Percentiles rank a stretch among this genome's conserved stretches.
Evolutionary conservation across 257 asterid species (phyloP).

Genomic region (Plectranthus barbatus): DNA sequence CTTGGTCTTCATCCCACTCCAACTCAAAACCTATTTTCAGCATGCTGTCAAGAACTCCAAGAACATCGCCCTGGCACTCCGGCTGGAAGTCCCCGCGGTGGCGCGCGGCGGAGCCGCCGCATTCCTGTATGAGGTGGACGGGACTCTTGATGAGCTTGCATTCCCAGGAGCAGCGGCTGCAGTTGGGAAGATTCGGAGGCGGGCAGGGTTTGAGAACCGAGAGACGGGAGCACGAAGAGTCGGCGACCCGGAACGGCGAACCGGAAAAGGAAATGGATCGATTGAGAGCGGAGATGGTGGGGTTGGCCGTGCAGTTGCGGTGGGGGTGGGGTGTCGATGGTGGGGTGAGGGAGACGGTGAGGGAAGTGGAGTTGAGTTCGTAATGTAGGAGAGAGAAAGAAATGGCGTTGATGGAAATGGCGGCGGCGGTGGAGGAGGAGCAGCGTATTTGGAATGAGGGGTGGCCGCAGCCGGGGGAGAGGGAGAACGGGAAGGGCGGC

Average conservation of each 20-base stretch:
- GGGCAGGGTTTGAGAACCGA: slow-evolving; percentile 61
- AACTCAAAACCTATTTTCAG: slow-evolving; percentile 59
- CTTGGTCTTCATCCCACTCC: slow-evolving; percentile 75
- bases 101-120: slow-evolving; percentile 40
- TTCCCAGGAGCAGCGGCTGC: slow-evolving; percentile 62
- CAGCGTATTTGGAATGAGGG: slow-evolving; percentile 81
- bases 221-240: slow-evolving; percentile 74
- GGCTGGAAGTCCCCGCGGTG: slow-evolving; percentile 48
- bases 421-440: slow-evolving; percentile 33
- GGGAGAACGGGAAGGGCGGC: slow-evolving; percentile 77
- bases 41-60: slow-evolving; percentile 60
- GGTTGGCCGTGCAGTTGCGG: slow-evolving; percentile 40
- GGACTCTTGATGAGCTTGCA: slow-evolving; percentile 70
- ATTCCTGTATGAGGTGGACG: slow-evolving; percentile 43
- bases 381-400: slow-evolving; percentile 50
- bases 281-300: slow-evolving; percentile 30
- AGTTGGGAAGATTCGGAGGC: slow-evolving; percentile 55
- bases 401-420: slow-evolving; percentile 48
- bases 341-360: slow-evolving; percentile 40
- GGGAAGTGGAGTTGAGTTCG: slow-evolving; percentile 50
- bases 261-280: slow-evolving; percentile 52
- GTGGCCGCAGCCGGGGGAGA: slow-evolving; percentile 83
- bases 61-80: slow-evolving; percentile 67
- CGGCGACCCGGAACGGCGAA: slow-evolving; percentile 72
- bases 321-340: slow-evolving; percentile 4